phyloP scores from a whole-genome alignment of 2,329 filamentous ascomycete genomes.

The Grosmannia serpens region DNA sequence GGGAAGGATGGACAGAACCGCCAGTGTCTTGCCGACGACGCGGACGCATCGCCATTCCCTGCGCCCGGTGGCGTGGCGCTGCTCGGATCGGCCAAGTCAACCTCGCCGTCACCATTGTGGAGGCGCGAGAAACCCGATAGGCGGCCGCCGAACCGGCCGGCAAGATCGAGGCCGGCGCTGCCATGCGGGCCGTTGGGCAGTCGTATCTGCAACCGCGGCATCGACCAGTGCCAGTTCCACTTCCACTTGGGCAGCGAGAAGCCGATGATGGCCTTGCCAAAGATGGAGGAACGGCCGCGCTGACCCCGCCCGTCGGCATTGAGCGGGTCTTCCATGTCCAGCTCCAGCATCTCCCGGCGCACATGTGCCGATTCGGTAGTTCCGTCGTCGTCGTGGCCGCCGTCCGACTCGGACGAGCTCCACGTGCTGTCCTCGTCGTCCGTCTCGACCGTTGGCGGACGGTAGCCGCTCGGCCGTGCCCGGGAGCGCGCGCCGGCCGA shows the following conservation, averaged over 20 bases:
- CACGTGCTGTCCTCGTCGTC: conserved; percentile 55
- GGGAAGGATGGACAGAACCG: conserved; percentile 14
- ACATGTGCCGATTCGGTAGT: conserved; percentile 51
- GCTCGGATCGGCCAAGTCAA: conserved; percentile 5
- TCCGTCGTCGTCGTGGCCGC: conserved; percentile 27
- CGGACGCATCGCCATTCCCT: background rate
- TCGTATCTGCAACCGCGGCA: conserved; percentile 37
- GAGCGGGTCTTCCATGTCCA: conserved; percentile 67
- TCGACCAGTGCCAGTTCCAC: conserved; percentile 32
- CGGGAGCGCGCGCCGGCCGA: conserved; percentile 20
- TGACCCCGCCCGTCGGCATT: conserved; percentile 18
- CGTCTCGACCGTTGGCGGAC: conserved; percentile 66
- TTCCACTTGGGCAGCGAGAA: conserved; percentile 43
- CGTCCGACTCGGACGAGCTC: conserved; percentile 34
- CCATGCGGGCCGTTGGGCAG: conserved; percentile 17
- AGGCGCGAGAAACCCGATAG: conserved; percentile 7
- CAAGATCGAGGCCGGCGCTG: background rate
- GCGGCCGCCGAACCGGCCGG: conserved; percentile 3
- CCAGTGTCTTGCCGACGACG: conserved; percentile 9
- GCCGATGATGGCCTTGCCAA: conserved; percentile 46
- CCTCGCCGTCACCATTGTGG: background rate
- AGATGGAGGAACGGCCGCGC: conserved; percentile 28
- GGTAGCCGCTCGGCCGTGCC: conserved; percentile 49
- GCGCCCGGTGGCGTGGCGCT: background rate
- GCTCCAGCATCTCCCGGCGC: conserved; percentile 75